phyloP scores from a whole-genome alignment of 345 rosid genomes.

The Eucalyptus sp. region DNA sequence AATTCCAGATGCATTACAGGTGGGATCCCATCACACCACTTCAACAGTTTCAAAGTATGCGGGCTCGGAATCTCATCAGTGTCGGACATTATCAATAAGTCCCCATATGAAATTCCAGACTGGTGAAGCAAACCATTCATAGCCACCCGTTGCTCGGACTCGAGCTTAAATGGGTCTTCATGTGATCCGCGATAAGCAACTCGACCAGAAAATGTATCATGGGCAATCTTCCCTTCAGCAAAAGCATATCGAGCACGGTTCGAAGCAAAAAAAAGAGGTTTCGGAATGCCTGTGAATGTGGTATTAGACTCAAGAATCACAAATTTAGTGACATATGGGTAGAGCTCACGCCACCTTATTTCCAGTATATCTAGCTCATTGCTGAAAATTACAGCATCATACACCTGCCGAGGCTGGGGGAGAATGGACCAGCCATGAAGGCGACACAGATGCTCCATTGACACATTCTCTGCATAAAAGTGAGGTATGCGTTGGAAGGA shows the following conservation, averaged over 20 bases:
- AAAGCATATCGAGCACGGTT: conserved; percentile 49
- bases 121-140: conserved; percentile 55
- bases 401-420: conserved; percentile 46
- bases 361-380: conserved; percentile 82
- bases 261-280: conserved; percentile 52
- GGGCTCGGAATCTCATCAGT: conserved; percentile 88
- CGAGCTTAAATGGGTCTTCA: conserved; percentile 59
- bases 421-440: conserved; percentile 86
- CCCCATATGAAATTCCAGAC: conserved; percentile 60
- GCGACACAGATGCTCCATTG: conserved; percentile 62
- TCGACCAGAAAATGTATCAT: conserved; percentile 52
- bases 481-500: conserved; percentile 68
- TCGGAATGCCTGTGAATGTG: conserved; percentile 84
- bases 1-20: conserved; percentile 60
- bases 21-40: conserved; percentile 82
- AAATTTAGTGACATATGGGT: conserved; percentile 58
- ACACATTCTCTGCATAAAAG: conserved; percentile 88
- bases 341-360: conserved; percentile 72
- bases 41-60: conserved; percentile 56
- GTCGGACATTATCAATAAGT: conserved; percentile 68
- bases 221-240: conserved; percentile 47
- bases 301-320: conserved; percentile 75
- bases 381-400: conserved; percentile 78
- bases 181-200: conserved; percentile 11
- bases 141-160: conserved; percentile 43